Evolutionary conservation across 441 rosid species (phyloP), one percentile per base, ranked within the genome.

Genomic region (Eutrema salsugineum): DNA sequence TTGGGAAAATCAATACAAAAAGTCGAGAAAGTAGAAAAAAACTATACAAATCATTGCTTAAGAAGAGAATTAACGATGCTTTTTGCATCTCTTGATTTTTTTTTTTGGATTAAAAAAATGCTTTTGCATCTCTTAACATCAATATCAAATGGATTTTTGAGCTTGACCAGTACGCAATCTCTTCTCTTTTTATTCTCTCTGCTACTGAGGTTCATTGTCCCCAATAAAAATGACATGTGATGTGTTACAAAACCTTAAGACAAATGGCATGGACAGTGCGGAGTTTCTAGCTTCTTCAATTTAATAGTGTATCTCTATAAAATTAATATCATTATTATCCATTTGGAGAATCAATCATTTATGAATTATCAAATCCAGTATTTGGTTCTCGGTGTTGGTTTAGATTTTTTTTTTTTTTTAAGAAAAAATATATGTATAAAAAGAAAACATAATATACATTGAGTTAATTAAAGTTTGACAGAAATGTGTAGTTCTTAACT

Each of bases 221-320:
- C 53, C 35, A 66, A 58, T 39, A 55, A 39, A 63, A 40, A 28
- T 36, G 11, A 48, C 67, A 66, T 66, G 67, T 73, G 78, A 32
- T 66, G 53, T 66, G 68, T 58, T 50, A 59, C 61, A 74, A 49
- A 32, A 50, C 30, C 11, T 50, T 15, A 32, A 16, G 66, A 60
- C 58, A 60, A 68, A 16, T 50, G 54, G 30, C 62, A 58, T 60
- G 63, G 36, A 56, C 66, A 38, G 35, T 63, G 55, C 22, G 6
- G 9, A 54, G 28, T 53, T 48, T 35, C 54, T 42, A 43, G 40
- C 39, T 32, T 71, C 61, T 10, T 55, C 9, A 16, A 5, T 15
- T 15, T 15, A 16, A 9, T 55, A 30, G 17, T 15, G 10, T 15
- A 55, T 32, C 32, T 55, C 40, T 3, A 19, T 47, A n/a, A 24